Evolutionary conservation across 108 stramenopile species (phyloP).

Genomic region (Cyclotella baltica): DNA sequence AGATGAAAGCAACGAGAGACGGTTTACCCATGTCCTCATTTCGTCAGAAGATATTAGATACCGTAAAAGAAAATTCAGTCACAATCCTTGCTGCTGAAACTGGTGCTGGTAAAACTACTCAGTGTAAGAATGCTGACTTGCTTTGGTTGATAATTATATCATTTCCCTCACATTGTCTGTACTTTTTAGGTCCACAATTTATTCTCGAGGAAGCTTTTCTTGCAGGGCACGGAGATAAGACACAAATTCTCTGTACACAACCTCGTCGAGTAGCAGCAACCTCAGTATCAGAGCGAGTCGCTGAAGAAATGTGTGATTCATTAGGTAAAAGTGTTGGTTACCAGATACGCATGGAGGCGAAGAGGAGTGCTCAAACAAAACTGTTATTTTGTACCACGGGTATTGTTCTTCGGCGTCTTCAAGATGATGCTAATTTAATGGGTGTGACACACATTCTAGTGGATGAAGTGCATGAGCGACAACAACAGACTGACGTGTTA

Average conservation of each 20-base stretch:
- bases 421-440: conserved; percentile 83
- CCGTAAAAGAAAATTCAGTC: conserved; percentile 55
- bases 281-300: conserved; percentile 78
- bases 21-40: conserved; percentile 66
- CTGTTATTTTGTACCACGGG: conserved; percentile 97
- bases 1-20: conserved; percentile 51
- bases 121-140: conserved; percentile 16
- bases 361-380: conserved; percentile 66
- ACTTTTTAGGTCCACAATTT: conserved; percentile 66
- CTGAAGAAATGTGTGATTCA: conserved; percentile 73
- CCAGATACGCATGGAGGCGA: conserved; percentile 88
- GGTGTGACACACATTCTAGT: conserved; percentile 92
- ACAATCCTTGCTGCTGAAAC: conserved; percentile 79
- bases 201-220: conserved; percentile 80
- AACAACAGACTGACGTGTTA: conserved; percentile 89
- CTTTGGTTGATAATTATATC: background rate
- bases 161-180: background rate
- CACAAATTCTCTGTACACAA: conserved; percentile 83
- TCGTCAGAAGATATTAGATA: conserved; percentile 55
- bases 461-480: conserved; percentile 97
- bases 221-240: conserved; percentile 50
- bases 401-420: conserved; percentile 89
- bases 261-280: conserved; percentile 80
- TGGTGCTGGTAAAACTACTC: conserved; percentile 78
- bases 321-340: conserved; percentile 88